phyloP scores from a whole-genome alignment of 106 monocot species.

The Dioscorea alata region DNA sequence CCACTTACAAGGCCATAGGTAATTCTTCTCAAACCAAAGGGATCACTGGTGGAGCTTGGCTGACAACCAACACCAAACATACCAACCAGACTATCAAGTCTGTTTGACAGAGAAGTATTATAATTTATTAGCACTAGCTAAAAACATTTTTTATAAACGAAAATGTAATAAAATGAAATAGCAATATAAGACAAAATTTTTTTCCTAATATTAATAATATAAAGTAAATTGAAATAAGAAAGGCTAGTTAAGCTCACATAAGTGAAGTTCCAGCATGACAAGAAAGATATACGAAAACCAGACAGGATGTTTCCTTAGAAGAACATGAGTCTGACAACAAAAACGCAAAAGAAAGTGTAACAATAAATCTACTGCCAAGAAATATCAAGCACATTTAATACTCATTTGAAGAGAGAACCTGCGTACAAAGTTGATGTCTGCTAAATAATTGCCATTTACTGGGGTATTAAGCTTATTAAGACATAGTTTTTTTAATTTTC shows the following conservation, averaged over 20 bases:
- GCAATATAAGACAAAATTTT: not conserved
- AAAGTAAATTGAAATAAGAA: not conserved
- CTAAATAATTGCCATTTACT: too few species aligned
- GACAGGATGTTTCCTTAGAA: too few species aligned
- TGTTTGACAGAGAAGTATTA: slow-evolving; percentile 15
- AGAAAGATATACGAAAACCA: not conserved
- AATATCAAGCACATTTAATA: too few species aligned
- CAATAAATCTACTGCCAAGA: too few species aligned
- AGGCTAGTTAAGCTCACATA: not conserved
- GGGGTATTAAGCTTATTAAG: too few species aligned
- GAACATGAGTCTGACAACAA: too few species aligned
- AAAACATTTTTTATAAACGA: too few species aligned
- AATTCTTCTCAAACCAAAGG: slow-evolving; percentile 93
- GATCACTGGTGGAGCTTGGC: slow-evolving; percentile 87
- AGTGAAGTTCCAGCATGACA: not conserved
- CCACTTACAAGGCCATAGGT: slow-evolving; percentile 96
- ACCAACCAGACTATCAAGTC: slow-evolving; percentile 93
- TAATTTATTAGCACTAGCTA: not conserved
- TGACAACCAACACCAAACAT: slow-evolving; percentile 93
- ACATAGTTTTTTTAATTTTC: too few species aligned
- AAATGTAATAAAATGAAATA: too few species aligned
- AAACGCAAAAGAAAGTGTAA: too few species aligned
- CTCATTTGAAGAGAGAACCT: too few species aligned
- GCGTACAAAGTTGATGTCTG: too few species aligned
- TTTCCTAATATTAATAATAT: not conserved